Percentiles rank a stretch among this genome's conserved stretches.
These are phyloP conservation scores for Grosmannia serpens DNA, from an alignment of 2,329 filamentous ascomycete genomes.

Conservation along the genomic window DNA sequence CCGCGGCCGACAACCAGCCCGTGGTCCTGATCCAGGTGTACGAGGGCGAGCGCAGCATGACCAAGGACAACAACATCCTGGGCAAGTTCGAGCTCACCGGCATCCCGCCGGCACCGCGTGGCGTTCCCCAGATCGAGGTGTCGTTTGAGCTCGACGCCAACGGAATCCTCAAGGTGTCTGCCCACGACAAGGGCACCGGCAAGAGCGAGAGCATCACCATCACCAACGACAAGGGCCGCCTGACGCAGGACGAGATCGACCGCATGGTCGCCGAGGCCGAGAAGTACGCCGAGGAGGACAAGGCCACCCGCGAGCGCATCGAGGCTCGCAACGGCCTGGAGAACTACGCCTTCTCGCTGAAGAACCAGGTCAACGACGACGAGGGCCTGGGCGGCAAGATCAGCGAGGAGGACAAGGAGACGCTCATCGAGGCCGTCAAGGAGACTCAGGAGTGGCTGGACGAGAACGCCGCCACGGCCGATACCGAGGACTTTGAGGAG, in stretches of 20 bases:
- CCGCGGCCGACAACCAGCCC: slow-evolving; percentile 91
- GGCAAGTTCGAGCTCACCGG: slow-evolving; percentile 97
- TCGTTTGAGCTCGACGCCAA: slow-evolving; percentile 97
- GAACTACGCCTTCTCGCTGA: slow-evolving; percentile 98
- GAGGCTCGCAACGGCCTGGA: slow-evolving; percentile 93
- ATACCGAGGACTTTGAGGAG: slow-evolving; percentile 93
- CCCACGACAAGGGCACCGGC: slow-evolving; percentile 94
- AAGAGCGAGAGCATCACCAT: slow-evolving; percentile 97
- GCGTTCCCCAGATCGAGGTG: slow-evolving; percentile 96
- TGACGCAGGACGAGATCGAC: slow-evolving; percentile 93
- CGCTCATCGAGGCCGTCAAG: slow-evolving; percentile 86
- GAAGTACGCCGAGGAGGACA: slow-evolving; percentile 98
- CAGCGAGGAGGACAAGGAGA: slow-evolving; percentile 93
- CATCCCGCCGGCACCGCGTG: slow-evolving; percentile 88
- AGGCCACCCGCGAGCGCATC: slow-evolving; percentile 93
- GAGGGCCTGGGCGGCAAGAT: slow-evolving; percentile 98
- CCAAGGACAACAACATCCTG: slow-evolving; percentile 93
- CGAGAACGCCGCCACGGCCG: slow-evolving; percentile 78
- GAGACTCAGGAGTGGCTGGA: slow-evolving; percentile 95
- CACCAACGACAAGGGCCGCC: slow-evolving; percentile 98
- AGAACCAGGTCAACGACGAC: slow-evolving; percentile 98
- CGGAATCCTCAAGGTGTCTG: slow-evolving; percentile 93
- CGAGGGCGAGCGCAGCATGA: slow-evolving; percentile 88
- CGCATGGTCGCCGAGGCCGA: slow-evolving; percentile 98
- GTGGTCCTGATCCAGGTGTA: slow-evolving; percentile 91